Base-by-base conservation (phyloP, 352 stramenopile species). In the Phytophthora macrochlamydospora region DNA sequence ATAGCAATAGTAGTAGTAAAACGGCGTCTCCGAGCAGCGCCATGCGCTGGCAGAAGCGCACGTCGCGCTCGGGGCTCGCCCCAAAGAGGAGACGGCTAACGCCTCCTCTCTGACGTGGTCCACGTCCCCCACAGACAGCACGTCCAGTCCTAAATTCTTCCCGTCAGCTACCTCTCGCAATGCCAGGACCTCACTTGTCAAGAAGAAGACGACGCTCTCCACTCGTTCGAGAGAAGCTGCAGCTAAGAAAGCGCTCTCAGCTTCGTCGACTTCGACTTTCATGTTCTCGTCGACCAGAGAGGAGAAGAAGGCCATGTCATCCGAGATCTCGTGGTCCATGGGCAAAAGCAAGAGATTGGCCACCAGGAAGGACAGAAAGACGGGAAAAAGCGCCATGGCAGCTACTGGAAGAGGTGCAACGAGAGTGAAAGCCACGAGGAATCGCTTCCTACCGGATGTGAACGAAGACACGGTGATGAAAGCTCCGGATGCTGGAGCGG, bases 41-140 rank as follows among this genome's bases (percentile, higher is more conserved):
- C 4, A 40, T 80, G 58, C 73, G 73, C 29, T 88, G 79, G 79
- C 78, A 87, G 43, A 85, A 82, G 62, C 62, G 79, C 35, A 45
- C 70, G 33, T 77, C 62, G 2, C 66, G 78, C 28, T 51, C 45
- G 1, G 38, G n/a, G 13, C 18, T 31, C 18, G 18, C 24, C 32
- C 61, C 29, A 70, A 65, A 30, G 62, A 67, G 9, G 63, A 67
- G 49, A 58, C 24, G 40, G 13, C 18, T 32, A 48, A 12, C 3
- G 44, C 38, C 7, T n/a, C 24, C 30, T 50, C 65, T 2, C 6
- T 65, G 3, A 28, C 13, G 14, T 75, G 67, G 67, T 62, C 63
- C n/a, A 56, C 51, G 7, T 70, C 63, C 29, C 33, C 33, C 48
- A 45, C 46, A 4, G 55, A 11, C 0, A 54, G 58, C 13, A 62